These are phyloP conservation scores for Sclerotinia spermophila DNA, from an alignment of 2,329 filamentous ascomycete species.

Conservation along the genomic window DNA sequence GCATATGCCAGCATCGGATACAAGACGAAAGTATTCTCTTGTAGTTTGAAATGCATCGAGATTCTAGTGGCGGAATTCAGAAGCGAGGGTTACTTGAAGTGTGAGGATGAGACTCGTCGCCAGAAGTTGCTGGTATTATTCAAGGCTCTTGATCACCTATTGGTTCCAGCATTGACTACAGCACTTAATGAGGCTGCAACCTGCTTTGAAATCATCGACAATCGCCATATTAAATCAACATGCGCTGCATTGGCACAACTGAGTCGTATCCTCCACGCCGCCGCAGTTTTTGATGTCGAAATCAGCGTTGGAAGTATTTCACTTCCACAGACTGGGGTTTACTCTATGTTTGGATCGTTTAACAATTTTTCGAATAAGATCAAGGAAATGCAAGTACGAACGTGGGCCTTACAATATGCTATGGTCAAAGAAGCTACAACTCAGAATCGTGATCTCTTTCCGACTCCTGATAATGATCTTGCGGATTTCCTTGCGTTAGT, in stretches of 20 bases:
- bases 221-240: constrained; percentile 69
- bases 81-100: constrained; percentile 51
- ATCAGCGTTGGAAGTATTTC: constrained; percentile 71
- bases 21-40: constrained; percentile 82
- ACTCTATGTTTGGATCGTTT: constrained; percentile 42
- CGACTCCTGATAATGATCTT: constrained; percentile 65
- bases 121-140: constrained; percentile 70
- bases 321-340: constrained; percentile 54
- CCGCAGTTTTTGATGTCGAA: constrained; percentile 79
- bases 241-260: constrained; percentile 69
- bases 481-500: constrained; percentile 77
- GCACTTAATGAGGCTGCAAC: constrained; percentile 59
- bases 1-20: constrained; percentile 86
- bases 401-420: constrained; percentile 84
- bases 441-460: constrained; percentile 62
- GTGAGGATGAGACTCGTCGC: constrained; percentile 61
- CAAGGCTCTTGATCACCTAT: constrained; percentile 72
- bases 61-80: constrained; percentile 71
- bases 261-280: constrained; percentile 71
- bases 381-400: constrained; percentile 80
- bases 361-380: constrained; percentile 63
- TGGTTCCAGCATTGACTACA: constrained; percentile 67
- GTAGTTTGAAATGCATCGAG: constrained; percentile 79
- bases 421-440: constrained; percentile 71
- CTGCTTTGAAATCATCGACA: constrained; percentile 83